phyloP scores from a whole-genome alignment of 2,329 filamentous ascomycete species.

The Scleromitrula shiraiana region DNA sequence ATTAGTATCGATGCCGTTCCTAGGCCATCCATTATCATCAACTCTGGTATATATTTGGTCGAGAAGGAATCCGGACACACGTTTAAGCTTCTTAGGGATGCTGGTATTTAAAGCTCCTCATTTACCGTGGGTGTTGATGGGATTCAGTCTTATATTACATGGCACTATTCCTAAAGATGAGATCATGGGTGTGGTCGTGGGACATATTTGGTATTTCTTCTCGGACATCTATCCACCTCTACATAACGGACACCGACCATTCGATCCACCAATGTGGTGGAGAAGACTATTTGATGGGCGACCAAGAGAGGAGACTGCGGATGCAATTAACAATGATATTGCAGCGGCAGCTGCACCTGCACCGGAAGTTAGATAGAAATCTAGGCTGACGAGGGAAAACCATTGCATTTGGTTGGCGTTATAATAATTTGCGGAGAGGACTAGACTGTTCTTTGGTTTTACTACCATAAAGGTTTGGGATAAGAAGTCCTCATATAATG shows the following conservation, averaged over 20 bases:
- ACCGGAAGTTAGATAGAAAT: slow-evolving; percentile 31
- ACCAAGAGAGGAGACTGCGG: slow-evolving; percentile 41
- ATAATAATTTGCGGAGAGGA: background rate
- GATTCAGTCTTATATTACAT: slow-evolving; percentile 85
- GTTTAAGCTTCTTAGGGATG: slow-evolving; percentile 80
- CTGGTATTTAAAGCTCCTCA: slow-evolving; percentile 91
- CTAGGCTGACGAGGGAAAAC: background rate
- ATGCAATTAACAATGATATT: slow-evolving; percentile 54
- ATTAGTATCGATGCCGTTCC: slow-evolving; percentile 82
- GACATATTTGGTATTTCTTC: slow-evolving; percentile 98
- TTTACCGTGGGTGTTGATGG: slow-evolving; percentile 91
- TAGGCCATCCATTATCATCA: slow-evolving; percentile 87
- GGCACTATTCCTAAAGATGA: slow-evolving; percentile 89
- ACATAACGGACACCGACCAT: slow-evolving; percentile 72
- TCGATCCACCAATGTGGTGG: slow-evolving; percentile 91
- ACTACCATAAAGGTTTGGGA: background rate
- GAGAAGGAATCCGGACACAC: slow-evolving; percentile 83
- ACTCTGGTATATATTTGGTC: slow-evolving; percentile 98
- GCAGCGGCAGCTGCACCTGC: slow-evolving; percentile 43
- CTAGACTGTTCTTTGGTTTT: background rate
- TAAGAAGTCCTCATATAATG: background rate
- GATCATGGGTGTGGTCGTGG: slow-evolving; percentile 88
- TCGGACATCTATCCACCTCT: slow-evolving; percentile 91
- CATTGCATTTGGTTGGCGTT: slow-evolving; percentile 11
- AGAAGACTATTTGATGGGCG: slow-evolving; percentile 69